Evolutionary conservation across 2,329 filamentous ascomycete species (phyloP), one percentile per base, ranked within the genome.

Genomic region (Xylariales sp.): DNA sequence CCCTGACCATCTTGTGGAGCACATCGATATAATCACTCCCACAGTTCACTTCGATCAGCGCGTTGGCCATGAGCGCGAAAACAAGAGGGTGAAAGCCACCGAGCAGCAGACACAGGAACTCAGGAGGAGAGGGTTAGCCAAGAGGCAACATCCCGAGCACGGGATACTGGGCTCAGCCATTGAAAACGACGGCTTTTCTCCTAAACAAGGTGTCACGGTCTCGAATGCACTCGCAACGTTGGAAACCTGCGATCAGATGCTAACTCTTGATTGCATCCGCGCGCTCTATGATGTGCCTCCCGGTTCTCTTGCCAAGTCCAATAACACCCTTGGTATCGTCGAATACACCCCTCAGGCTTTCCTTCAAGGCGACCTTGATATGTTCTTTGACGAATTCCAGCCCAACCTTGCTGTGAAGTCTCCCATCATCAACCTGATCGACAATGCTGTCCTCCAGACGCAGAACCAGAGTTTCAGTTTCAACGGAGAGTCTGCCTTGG

Each of bases 251-350:
- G 70, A 75, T 49, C 57, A 60, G 11, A 69, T 72, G 51, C 78
- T 82, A 47, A 80, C 76, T 1, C 74, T 76, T 0, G 66, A 68
- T 31, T 82, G 78, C 50, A 64, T 79, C 38, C 65, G 67, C 31
- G 66, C 71, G 4, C 58, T 76, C 15, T 75, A 72, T 50, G 52
- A 61, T 3, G 66, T 69, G 37, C 65, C 73, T 12, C 50, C 62
- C 11, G 66, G 18, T 27, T 55, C 34, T 15, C 42, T 40, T 28
- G 47, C 57, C 0, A 21, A 42, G 1, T 35, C 42, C 14, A 67
- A 68, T 54, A 78, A 78, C 51, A 69, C 65, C 39, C 64, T 74
- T 12, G 74, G 72, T 16, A 70, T 79, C 16, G 73, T 76, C 19
- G 74, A 79, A 51, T 75, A 74, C 49, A 73, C 66, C 14, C 67